Evolutionary conservation across 768 basidiomycete species (phyloP).

Genomic region (Podaxis rugospora): DNA sequence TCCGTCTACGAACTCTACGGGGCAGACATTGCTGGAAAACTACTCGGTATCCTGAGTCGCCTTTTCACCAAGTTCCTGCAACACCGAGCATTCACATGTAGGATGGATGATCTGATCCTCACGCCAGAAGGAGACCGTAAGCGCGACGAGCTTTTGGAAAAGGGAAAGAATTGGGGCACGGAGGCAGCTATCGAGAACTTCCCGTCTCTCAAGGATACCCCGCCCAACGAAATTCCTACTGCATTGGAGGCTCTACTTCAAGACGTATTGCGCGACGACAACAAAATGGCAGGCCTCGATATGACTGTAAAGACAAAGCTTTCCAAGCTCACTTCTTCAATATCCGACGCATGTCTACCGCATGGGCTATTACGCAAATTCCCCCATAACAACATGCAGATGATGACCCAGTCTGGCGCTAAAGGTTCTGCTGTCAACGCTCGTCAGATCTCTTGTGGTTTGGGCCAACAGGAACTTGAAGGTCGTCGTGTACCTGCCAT

Average conservation of each 20-base stretch:
- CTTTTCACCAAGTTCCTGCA: conserved; percentile 97
- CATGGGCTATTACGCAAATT: conserved; percentile 86
- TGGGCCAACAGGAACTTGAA: conserved; percentile 97
- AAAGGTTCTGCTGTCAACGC: conserved; percentile 98
- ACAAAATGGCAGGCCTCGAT: conserved; percentile 96
- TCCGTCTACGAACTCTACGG: conserved; percentile 97
- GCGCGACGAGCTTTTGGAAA: conserved; percentile 62
- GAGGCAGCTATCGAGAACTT: conserved; percentile 89
- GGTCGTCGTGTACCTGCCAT: conserved; percentile 98
- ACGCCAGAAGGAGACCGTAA: conserved; percentile 75
- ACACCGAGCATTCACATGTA: conserved; percentile 94
- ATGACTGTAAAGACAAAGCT: conserved; percentile 85
- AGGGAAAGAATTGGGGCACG: conserved; percentile 71
- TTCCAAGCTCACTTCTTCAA: conserved; percentile 82
- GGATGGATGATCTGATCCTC: conserved; percentile 96
- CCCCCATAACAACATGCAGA: conserved; percentile 98
- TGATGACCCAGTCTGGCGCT: conserved; percentile 96
- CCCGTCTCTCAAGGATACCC: conserved; percentile 58
- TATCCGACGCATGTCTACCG: conserved; percentile 86
- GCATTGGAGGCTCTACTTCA: conserved; percentile 70
- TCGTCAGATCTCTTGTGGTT: conserved; percentile 94
- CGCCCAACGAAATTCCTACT: conserved; percentile 48
- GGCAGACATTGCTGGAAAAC: conserved; percentile 79
- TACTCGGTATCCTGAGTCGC: conserved; percentile 90
- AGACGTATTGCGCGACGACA: conserved; percentile 91